Percentiles rank a stretch among this genome's conserved stretches.
Conservation (phyloP, 139 green algal genomes). For the Coelastrella sp. region DNA sequence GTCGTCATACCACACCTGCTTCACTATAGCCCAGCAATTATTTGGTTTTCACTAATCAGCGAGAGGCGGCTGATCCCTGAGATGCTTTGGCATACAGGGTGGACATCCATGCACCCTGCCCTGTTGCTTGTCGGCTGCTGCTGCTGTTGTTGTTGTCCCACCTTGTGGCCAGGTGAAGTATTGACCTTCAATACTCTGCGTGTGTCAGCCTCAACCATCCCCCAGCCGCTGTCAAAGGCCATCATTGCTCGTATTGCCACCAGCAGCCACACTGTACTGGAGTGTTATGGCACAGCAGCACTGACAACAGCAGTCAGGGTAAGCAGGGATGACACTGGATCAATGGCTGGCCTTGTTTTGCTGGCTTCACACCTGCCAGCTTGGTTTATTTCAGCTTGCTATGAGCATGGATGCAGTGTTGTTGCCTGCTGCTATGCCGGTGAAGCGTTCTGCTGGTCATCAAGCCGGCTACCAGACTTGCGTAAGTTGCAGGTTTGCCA, state of each 20-base stretch:
- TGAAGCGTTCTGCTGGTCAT: no score
- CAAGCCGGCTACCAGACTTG: no score
- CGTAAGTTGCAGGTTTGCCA: not conserved
- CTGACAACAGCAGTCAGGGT: constrained; percentile 21
- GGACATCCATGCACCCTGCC: not conserved
- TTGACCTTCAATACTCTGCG: constrained; percentile 37
- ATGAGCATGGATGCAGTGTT: no score
- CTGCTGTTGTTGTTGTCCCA: no score
- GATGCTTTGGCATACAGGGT: not conserved
- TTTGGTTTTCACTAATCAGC: not conserved
- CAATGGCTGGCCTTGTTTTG: not conserved
- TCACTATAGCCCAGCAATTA: no score
- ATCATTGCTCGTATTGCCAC: not conserved
- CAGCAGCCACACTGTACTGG: constrained; percentile 30
- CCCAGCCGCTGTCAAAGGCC: not conserved
- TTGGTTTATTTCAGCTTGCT: no score
- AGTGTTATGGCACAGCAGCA: constrained; percentile 32
- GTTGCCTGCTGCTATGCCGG: no score
- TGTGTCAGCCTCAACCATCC: not conserved
- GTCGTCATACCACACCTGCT: no score
- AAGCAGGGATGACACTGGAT: not conserved
- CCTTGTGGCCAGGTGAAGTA: constrained; percentile 45
- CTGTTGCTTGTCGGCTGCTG: not conserved
- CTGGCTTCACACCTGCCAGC: no score
- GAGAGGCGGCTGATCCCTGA: not conserved